Evolutionary conservation across 768 basidiomycete species (phyloP).

Genomic region (Russula olivacea): DNA sequence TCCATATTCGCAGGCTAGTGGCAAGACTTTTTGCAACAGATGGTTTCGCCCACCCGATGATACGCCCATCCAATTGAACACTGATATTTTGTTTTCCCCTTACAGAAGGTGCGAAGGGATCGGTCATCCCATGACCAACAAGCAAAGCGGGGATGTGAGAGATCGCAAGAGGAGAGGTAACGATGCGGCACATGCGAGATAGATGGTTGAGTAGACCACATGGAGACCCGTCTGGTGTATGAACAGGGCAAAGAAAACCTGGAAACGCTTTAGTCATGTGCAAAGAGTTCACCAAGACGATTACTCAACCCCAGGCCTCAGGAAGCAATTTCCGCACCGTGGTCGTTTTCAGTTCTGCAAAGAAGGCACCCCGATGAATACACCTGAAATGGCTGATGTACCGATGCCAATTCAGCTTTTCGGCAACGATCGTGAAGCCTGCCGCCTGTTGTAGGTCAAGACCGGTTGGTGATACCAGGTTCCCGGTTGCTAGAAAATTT

Average conservation of each 20-base stretch:
- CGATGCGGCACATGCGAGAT: slow-evolving; percentile 86
- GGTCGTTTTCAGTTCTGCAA: slow-evolving; percentile 96
- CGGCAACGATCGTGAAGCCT: slow-evolving; percentile 98
- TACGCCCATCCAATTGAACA: slow-evolving; percentile 90
- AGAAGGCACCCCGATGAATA: slow-evolving; percentile 98
- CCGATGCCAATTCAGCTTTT: slow-evolving; percentile 97
- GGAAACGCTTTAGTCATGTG: slow-evolving; percentile 14
- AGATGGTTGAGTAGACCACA: slow-evolving; percentile 98
- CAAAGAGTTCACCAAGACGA: background rate
- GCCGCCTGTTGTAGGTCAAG: slow-evolving; percentile 96
- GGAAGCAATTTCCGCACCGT: slow-evolving; percentile 94
- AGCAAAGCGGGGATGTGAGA: slow-evolving; percentile 79
- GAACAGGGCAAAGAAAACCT: slow-evolving; percentile 98
- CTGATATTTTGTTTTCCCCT: slow-evolving; percentile 79
- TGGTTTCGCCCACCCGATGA: slow-evolving; percentile 90
- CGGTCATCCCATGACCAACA: slow-evolving; percentile 89
- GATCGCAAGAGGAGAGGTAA: slow-evolving; percentile 69
- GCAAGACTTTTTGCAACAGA: slow-evolving; percentile 72
- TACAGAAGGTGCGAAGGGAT: slow-evolving; percentile 70
- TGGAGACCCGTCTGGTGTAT: slow-evolving; percentile 96
- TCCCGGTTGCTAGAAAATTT: slow-evolving; percentile 97
- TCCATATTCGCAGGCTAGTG: slow-evolving; percentile 84
- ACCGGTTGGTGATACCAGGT: slow-evolving; percentile 89
- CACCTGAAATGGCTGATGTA: slow-evolving; percentile 98
- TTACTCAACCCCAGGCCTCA: slow-evolving; percentile 86